phyloP scores from a whole-genome alignment of 352 stramenopile genomes.

The Pythium folliculosum region DNA sequence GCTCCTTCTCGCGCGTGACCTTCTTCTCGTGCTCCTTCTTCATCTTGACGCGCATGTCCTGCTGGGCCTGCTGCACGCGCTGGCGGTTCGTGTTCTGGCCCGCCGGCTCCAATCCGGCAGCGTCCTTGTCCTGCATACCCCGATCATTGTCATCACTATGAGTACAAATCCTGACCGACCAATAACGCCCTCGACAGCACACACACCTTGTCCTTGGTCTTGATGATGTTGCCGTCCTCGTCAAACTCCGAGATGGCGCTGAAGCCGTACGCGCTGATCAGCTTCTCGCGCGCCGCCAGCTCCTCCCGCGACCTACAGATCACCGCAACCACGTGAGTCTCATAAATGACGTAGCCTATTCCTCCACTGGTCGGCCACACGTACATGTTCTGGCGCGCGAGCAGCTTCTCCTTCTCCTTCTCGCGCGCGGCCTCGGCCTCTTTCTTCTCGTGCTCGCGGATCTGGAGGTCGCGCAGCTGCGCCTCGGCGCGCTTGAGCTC shows the following conservation, averaged over 20 bases:
- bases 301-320: conserved; percentile 56
- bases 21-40: conserved; percentile 78
- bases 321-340: neutral
- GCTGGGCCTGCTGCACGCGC: conserved; percentile 53
- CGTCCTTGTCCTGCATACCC: conserved; percentile 37
- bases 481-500: conserved; percentile 44
- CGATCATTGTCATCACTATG: neutral
- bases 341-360: too few species aligned
- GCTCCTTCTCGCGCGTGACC: conserved; percentile 66
- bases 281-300: conserved; percentile 66
- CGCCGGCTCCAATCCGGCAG: conserved; percentile 32
- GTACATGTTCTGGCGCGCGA: conserved; percentile 70
- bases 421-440: conserved; percentile 58
- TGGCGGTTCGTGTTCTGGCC: conserved; percentile 57
- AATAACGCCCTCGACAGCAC: neutral
- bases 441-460: conserved; percentile 60
- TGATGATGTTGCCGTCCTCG: conserved; percentile 82
- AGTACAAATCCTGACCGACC: neutral
- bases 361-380: neutral
- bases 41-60: conserved; percentile 62
- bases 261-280: conserved; percentile 82
- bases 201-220: conserved; percentile 64
- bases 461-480: conserved; percentile 53
- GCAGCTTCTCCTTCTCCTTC: conserved; percentile 60
- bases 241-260: conserved; percentile 81